A percentile compares a stretch with the other conserved stretches of the same genome.
phyloP scores from a whole-genome alignment of 2,329 filamentous ascomycete genomes.

The Colletotrichum lentis region DNA sequence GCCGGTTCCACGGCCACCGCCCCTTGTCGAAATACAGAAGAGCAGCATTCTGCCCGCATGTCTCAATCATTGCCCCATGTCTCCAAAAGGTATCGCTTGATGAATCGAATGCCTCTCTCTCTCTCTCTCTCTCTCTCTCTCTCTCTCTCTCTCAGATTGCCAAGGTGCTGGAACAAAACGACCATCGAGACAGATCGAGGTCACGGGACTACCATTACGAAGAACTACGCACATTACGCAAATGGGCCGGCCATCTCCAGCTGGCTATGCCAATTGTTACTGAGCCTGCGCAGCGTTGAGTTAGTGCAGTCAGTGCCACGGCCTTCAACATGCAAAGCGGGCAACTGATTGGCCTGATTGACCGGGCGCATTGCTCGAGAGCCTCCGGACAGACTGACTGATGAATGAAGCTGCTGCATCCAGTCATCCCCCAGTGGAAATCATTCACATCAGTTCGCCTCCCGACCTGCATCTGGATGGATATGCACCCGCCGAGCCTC shows the following conservation, averaged over 20 bases:
- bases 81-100: neutral
- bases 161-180: conserved; percentile 3
- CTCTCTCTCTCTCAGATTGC: conserved; percentile 19
- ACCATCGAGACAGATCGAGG: conserved; percentile 10
- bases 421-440: conserved; percentile 30
- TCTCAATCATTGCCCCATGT: neutral
- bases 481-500: neutral
- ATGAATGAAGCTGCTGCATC: conserved; percentile 20
- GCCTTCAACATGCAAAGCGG: conserved; percentile 5
- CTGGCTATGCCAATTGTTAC: conserved; percentile 1
- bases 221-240: neutral
- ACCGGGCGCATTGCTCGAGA: conserved; percentile 25
- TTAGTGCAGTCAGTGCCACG: conserved; percentile 17
- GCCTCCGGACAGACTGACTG: conserved; percentile 20
- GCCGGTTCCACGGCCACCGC: conserved; percentile 14
- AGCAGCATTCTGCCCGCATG: neutral
- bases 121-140: neutral
- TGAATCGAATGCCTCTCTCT: neutral
- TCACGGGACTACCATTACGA: conserved; percentile 10
- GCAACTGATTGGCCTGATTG: conserved; percentile 23
- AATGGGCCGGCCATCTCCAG: neutral
- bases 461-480: conserved; percentile 19
- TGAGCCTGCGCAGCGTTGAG: conserved; percentile 12
- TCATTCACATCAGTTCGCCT: conserved; percentile 30
- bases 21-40: neutral